A percentile compares a stretch with the other conserved stretches of the same genome.
Evolutionary conservation across 2,329 filamentous ascomycete genomes (phyloP).

Genomic region (Xylaria sp.): DNA sequence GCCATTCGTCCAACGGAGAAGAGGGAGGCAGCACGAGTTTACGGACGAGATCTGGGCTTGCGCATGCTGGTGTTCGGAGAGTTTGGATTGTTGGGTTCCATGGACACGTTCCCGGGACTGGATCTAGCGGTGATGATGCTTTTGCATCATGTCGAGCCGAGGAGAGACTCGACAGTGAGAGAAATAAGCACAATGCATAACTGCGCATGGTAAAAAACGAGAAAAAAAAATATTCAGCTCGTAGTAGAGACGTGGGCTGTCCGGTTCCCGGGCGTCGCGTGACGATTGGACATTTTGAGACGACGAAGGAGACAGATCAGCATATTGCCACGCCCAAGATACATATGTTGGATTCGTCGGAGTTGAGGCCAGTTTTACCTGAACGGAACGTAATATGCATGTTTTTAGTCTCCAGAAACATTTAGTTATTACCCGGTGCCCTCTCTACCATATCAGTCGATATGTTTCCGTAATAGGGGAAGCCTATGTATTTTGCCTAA

Average conservation of each 20-base stretch:
- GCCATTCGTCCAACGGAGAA: slow-evolving; percentile 33
- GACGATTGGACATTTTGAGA: slow-evolving; percentile 5
- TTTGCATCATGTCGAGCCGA: slow-evolving; percentile 6
- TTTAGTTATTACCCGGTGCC: slow-evolving; percentile 8
- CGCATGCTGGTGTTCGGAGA: slow-evolving; percentile 34
- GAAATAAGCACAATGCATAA: slow-evolving; percentile 19
- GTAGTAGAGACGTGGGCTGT: neutral
- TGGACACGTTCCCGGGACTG: slow-evolving; percentile 34
- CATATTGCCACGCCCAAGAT: neutral
- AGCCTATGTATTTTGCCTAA: slow-evolving; percentile 37
- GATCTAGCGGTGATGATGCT: slow-evolving; percentile 9
- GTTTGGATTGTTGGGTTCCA: slow-evolving; percentile 33
- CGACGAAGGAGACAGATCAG: neutral
- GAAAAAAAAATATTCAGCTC: neutral
- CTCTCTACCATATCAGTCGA: slow-evolving; percentile 1
- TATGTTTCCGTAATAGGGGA: neutral
- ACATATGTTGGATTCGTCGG: slow-evolving; percentile 4
- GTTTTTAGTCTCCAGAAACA: slow-evolving; percentile 1
- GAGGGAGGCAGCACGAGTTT: slow-evolving; percentile 3
- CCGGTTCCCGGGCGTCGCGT: neutral
- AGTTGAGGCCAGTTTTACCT: neutral
- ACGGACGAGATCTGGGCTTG: slow-evolving; percentile 26
- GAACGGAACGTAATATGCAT: slow-evolving; percentile 5
- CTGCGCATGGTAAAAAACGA: slow-evolving; percentile 14
- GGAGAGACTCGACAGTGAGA: slow-evolving; percentile 9